Conservation (phyloP, 805 yeast genomes). For the Huiozyma sinensis region DNA sequence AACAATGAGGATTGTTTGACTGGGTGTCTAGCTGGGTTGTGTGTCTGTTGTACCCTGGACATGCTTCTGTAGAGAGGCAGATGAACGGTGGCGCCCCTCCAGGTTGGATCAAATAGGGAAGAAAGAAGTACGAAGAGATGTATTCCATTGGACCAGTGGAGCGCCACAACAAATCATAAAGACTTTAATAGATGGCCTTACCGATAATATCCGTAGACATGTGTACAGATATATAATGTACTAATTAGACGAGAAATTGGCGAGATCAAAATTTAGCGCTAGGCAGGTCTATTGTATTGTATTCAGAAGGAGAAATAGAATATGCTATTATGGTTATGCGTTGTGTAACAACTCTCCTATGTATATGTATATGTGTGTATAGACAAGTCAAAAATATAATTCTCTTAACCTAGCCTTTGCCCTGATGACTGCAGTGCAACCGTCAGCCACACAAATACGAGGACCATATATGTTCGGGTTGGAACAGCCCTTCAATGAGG, state of each 20-base stretch:
- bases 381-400: conserved; percentile 29
- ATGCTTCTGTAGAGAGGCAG: conserved; percentile 26
- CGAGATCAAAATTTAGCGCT: too few species aligned
- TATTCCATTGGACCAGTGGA: too few species aligned
- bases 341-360: not conserved
- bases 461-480: conserved; percentile 46
- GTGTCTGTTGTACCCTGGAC: conserved; percentile 43
- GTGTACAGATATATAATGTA: too few species aligned
- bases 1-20: conserved; percentile 33
- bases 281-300: not conserved
- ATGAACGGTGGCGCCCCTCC: too few species aligned
- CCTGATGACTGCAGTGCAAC: conserved; percentile 37
- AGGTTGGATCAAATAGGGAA: too few species aligned
- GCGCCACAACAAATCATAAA: too few species aligned
- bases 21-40: conserved; percentile 41
- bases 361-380: not conserved
- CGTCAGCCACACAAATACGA: conserved; percentile 42
- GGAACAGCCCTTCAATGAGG: conserved; percentile 23
- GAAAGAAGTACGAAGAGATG: too few species aligned
- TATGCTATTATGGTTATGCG: not conserved
- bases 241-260: too few species aligned
- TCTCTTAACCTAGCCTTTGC: conserved; percentile 45
- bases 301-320: not conserved
- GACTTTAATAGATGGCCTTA: too few species aligned
- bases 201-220: too few species aligned